phyloP scores from a whole-genome alignment of 1,284 basidiomycete species.

The Leccinum variabile region DNA sequence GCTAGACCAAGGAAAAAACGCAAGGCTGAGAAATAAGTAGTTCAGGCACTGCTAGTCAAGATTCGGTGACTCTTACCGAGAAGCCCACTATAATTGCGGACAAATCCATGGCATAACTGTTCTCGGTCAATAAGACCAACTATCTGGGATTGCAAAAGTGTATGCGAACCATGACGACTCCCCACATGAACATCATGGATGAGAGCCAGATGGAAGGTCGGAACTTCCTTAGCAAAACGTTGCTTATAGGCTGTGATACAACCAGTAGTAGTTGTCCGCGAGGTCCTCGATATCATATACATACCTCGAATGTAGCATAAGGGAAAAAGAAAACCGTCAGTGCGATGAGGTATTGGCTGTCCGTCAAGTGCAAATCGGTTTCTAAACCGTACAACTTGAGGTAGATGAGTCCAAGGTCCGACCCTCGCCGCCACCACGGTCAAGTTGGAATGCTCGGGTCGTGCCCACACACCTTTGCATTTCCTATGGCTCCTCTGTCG shows the following conservation, averaged over 20 bases:
- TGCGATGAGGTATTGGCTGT: slow-evolving; percentile 54
- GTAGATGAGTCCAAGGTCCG: neutral
- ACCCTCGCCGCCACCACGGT: slow-evolving; percentile 5
- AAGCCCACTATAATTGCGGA: slow-evolving; percentile 51
- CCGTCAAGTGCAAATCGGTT: slow-evolving; percentile 46
- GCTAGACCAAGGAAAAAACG: slow-evolving; percentile 51
- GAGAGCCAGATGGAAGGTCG: slow-evolving; percentile 62
- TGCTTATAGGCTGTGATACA: slow-evolving; percentile 47
- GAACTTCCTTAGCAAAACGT: slow-evolving; percentile 54
- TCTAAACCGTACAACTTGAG: slow-evolving; percentile 49
- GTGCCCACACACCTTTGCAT: slow-evolving; percentile 52
- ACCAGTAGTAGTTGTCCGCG: neutral
- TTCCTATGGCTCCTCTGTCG: slow-evolving; percentile 66
- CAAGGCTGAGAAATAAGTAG: slow-evolving; percentile 38
- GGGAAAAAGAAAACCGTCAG: slow-evolving; percentile 60
- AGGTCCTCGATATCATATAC: slow-evolving; percentile 5
- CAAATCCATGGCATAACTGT: slow-evolving; percentile 54
- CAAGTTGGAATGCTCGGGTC: neutral
- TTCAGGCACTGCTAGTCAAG: neutral
- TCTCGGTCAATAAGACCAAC: neutral
- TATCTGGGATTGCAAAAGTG: neutral
- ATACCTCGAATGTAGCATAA: slow-evolving; percentile 54
- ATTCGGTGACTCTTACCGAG: slow-evolving; percentile 38
- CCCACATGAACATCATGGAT: slow-evolving; percentile 55
- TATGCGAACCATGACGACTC: slow-evolving; percentile 53